Evolutionary conservation across 2,329 filamentous ascomycete species (phyloP).

Genomic region (Colletotrichum sp.): DNA sequence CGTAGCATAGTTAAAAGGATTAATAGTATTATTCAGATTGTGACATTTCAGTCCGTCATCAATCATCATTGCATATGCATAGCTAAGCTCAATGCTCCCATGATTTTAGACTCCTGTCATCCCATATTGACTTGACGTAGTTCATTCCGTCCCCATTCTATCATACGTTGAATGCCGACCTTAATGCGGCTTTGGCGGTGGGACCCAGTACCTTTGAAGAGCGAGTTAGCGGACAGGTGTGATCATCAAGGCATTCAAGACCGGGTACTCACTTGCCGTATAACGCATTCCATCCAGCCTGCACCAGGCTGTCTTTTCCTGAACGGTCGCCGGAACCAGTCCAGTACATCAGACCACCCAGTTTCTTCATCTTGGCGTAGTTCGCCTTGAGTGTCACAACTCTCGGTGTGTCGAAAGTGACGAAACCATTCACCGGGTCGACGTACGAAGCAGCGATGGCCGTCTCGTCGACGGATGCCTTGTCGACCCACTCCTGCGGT

Average conservation of each 20-base stretch:
- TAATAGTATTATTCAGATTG: background rate
- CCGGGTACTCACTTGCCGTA: background rate
- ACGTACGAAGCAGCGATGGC: conserved; percentile 64
- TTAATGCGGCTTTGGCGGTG: background rate
- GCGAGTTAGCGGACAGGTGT: background rate
- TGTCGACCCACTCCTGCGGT: conserved; percentile 52
- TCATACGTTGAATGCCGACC: background rate
- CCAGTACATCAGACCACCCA: conserved; percentile 74
- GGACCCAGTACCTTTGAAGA: background rate
- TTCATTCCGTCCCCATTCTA: background rate
- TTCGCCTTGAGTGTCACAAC: conserved; percentile 67
- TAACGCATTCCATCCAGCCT: conserved; percentile 62
- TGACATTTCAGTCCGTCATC: background rate
- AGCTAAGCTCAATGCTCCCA: background rate
- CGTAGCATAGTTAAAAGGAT: accelerated
- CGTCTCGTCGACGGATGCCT: conserved; percentile 51
- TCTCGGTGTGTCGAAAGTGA: conserved; percentile 67
- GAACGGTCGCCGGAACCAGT: conserved; percentile 65
- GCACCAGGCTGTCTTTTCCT: conserved; percentile 61
- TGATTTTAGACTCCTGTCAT: background rate
- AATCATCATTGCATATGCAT: background rate
- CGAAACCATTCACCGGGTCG: conserved; percentile 53
- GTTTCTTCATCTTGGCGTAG: conserved; percentile 56
- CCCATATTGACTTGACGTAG: background rate
- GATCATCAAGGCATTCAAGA: background rate